Conservation (phyloP, 805 yeast genomes). For the Lipomyces oligophaga region DNA sequence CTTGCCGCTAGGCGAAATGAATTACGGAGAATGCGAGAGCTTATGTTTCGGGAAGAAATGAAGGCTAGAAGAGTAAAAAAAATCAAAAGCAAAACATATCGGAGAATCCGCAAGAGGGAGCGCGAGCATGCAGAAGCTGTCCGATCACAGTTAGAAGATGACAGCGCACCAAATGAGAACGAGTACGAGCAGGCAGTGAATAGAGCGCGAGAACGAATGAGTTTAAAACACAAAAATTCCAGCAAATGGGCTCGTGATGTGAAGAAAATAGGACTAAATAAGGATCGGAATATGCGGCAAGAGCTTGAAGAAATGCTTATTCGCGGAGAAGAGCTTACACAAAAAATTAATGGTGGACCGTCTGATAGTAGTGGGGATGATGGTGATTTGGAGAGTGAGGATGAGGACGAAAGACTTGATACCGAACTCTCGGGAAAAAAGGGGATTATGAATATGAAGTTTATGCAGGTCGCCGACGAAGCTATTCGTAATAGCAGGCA, state of each 20-base stretch:
- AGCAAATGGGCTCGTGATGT: constrained; percentile 87
- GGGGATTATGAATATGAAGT: constrained; percentile 91
- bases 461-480: constrained; percentile 87
- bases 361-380: constrained; percentile 49
- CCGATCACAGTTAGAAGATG: constrained; percentile 43
- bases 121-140: constrained; percentile 62
- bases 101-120: constrained; percentile 82
- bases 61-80: constrained; percentile 88
- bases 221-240: constrained; percentile 81
- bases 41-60: constrained; percentile 92
- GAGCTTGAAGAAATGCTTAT: constrained; percentile 94
- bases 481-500: constrained; percentile 58
- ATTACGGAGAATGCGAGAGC: constrained; percentile 85
- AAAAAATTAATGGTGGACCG: constrained; percentile 61
- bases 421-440: constrained; percentile 47
- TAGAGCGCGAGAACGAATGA: constrained; percentile 90
- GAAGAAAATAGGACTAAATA: constrained; percentile 85
- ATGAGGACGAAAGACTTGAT: constrained; percentile 42
- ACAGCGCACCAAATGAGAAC: constrained; percentile 2
- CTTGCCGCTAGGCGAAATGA: constrained; percentile 72
- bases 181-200: constrained; percentile 55
- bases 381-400: constrained; percentile 42
- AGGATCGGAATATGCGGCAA: constrained; percentile 75
- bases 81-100: constrained; percentile 87
- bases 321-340: constrained; percentile 72